These are phyloP conservation scores for Anthoceros angustus DNA, from an alignment of 225 moss, liverwort and hornwort species.

Conservation along the genomic window DNA sequence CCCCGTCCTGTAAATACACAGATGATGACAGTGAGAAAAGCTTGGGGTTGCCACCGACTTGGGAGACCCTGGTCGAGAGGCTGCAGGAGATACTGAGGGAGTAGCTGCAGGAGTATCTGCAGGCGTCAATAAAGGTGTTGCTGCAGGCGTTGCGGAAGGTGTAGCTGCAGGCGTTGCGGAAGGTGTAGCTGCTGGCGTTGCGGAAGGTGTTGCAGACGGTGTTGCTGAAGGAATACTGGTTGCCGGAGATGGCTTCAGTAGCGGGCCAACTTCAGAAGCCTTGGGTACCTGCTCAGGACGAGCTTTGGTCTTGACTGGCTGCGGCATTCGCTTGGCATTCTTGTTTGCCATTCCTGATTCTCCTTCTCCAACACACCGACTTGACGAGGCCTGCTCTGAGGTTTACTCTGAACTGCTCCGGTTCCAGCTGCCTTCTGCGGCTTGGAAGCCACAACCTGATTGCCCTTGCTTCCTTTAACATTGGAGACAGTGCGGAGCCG, in stretches of 20 bases:
- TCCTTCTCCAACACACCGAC: neutral
- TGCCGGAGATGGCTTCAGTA: neutral
- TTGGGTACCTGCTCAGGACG: neutral
- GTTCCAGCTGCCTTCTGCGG: neutral
- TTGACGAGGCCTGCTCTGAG: neutral
- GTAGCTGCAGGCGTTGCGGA: neutral
- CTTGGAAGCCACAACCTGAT: neutral
- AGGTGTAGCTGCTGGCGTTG: neutral
- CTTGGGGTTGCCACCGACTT: slow-evolving; percentile 1
- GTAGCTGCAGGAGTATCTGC: neutral
- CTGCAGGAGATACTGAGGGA: neutral
- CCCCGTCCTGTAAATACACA: neutral
- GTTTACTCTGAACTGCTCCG: neutral
- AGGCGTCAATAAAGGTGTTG: neutral
- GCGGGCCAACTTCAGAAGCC: too few species aligned
- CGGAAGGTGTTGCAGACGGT: neutral
- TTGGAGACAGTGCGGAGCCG: neutral
- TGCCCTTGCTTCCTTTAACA: neutral
- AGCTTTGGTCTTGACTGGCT: neutral
- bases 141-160: neutral
- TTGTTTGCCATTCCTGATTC: neutral
- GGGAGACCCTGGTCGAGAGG: neutral
- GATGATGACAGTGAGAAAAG: neutral
- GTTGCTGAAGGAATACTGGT: neutral
- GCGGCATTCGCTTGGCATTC: neutral